These are phyloP conservation scores for Straminergon stramineum DNA, from an alignment of 225 moss, liverwort and hornwort genomes.

Conservation along the genomic window DNA sequence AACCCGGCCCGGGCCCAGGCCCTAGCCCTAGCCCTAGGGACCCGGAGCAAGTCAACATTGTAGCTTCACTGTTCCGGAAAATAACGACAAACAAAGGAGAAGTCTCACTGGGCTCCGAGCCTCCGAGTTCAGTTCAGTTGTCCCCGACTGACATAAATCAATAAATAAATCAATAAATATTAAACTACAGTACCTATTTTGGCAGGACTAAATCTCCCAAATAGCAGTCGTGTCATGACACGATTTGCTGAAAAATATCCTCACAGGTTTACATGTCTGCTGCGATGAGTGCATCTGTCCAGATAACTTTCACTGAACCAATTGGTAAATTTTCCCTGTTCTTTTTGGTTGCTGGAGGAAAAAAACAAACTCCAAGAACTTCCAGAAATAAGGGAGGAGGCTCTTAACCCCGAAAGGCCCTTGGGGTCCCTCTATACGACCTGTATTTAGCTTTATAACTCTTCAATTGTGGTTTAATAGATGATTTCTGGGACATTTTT, in stretches of 20 bases:
- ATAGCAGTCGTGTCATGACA: background rate
- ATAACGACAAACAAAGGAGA: background rate
- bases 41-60: background rate
- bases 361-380: background rate
- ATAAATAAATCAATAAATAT: background rate
- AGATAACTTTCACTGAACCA: background rate
- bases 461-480: no score
- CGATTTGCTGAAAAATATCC: background rate
- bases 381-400: background rate
- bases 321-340: background rate
- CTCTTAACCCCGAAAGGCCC: no score
- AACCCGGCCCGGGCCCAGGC: no score
- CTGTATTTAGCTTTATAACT: no score
- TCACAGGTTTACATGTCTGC: background rate
- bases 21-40: background rate
- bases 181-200: no score
- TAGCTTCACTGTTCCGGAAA: background rate
- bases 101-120: background rate
- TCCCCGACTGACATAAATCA: no score
- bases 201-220: background rate
- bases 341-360: background rate
- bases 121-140: background rate
- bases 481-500: no score
- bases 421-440: no score
- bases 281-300: no score